These are phyloP conservation scores for Phytophthora europaea DNA, from an alignment of 352 stramenopile species.

Conservation along the genomic window DNA sequence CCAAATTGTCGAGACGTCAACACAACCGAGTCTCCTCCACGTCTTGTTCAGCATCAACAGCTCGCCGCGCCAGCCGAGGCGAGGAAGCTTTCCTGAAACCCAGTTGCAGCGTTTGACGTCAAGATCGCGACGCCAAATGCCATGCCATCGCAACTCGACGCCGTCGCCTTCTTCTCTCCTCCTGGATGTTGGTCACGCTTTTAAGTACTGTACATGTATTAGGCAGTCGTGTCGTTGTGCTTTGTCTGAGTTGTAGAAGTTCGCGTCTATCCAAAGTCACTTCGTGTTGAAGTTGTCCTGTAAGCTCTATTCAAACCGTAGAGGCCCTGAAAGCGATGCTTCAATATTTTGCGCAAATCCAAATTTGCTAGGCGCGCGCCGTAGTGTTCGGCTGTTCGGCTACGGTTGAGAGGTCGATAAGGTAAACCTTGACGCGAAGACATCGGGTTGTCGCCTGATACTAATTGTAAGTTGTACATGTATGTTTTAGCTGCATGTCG, in stretches of 20 bases:
- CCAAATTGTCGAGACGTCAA: constrained; percentile 28
- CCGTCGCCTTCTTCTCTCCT: background rate
- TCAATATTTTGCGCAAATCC: constrained; percentile 20
- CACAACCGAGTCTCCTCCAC: constrained; percentile 20
- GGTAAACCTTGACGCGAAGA: background rate
- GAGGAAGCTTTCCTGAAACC: constrained; percentile 17
- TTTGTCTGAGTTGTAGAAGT: constrained; percentile 1
- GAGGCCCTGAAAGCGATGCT: background rate
- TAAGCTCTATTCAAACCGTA: constrained; percentile 23
- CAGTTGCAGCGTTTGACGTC: constrained; percentile 24
- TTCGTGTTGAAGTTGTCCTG: constrained; percentile 32
- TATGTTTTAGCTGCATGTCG: no score
- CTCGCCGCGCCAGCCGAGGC: constrained; percentile 15
- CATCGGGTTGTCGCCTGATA: no score
- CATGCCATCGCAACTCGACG: constrained; percentile 10
- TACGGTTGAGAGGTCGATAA: background rate
- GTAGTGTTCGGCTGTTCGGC: background rate
- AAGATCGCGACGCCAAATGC: background rate
- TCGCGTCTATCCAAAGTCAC: constrained; percentile 36
- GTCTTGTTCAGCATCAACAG: constrained; percentile 14
- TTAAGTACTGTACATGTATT: background rate
- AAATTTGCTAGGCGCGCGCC: background rate
- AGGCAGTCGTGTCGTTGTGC: constrained; percentile 6
- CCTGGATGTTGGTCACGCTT: constrained; percentile 12
- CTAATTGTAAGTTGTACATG: no score